phyloP scores from a whole-genome alignment of 2,329 filamentous ascomycete genomes.

The Torrubiella hemipterigena region DNA sequence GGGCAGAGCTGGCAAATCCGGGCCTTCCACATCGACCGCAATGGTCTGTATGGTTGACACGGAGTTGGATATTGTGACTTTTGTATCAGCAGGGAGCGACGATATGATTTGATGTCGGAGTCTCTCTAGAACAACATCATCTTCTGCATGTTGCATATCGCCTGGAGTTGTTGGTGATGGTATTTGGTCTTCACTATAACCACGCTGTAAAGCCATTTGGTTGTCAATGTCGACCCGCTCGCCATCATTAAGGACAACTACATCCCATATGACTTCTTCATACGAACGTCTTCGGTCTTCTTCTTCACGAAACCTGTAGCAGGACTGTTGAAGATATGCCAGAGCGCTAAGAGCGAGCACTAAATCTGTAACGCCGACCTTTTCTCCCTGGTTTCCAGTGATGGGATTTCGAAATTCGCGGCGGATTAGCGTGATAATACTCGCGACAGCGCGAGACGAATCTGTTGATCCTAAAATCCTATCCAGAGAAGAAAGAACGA shows the following conservation, averaged over 20 bases:
- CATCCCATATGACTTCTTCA: conserved; percentile 54
- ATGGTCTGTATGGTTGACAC: conserved; percentile 50
- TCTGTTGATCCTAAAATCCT: conserved; percentile 58
- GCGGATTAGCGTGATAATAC: conserved; percentile 51
- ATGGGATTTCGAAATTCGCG: conserved; percentile 53
- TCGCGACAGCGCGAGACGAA: conserved; percentile 53
- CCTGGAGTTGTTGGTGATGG: conserved; percentile 4
- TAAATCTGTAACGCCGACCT: conserved; percentile 48
- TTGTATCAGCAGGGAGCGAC: conserved; percentile 41
- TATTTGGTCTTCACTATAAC: conserved; percentile 1
- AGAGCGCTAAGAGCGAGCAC: conserved; percentile 47
- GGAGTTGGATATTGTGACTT: conserved; percentile 47
- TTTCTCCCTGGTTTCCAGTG: conserved; percentile 46
- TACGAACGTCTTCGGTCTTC: conserved; percentile 32
- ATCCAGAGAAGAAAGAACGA: conserved; percentile 47
- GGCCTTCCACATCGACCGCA: conserved; percentile 49
- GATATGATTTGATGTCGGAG: conserved; percentile 43
- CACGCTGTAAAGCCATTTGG: conserved; percentile 10
- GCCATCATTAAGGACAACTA: conserved; percentile 49
- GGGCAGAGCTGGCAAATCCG: conserved; percentile 35
- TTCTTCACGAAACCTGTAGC: conserved; percentile 36
- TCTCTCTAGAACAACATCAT: conserved; percentile 28
- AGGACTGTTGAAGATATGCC: conserved; percentile 48
- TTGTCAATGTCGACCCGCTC: conserved; percentile 42
- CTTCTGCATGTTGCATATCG: no score